A percentile compares a stretch with the other conserved stretches of the same genome.
phyloP scores from a whole-genome alignment of 1,284 basidiomycete species.

The Puccinia hordei region DNA sequence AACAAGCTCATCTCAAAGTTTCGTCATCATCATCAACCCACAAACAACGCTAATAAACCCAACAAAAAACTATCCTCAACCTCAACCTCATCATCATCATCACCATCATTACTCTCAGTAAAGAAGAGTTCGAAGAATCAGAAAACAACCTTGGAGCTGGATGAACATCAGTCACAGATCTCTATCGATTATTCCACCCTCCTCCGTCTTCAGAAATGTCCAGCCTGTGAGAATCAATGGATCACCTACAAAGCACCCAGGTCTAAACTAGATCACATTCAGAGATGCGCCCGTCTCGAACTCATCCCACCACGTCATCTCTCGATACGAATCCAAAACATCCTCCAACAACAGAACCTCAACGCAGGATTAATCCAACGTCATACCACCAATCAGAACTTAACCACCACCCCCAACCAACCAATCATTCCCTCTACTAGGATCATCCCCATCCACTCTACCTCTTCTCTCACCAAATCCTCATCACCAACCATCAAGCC shows the following conservation, averaged over 20 bases:
- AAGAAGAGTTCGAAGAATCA: too few species aligned
- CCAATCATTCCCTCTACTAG: too few species aligned
- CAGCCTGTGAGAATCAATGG: conserved; percentile 25
- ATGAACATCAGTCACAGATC: neutral
- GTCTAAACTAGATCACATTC: conserved; percentile 34
- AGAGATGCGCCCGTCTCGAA: conserved; percentile 9
- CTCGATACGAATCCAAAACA: neutral
- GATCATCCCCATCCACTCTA: too few species aligned
- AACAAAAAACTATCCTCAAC: too few species aligned
- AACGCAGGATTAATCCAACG: conserved; percentile 10
- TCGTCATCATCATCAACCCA: too few species aligned
- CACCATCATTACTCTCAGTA: neutral
- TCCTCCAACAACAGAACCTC: neutral
- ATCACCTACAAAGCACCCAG: conserved; percentile 41
- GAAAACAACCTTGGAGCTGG: neutral
- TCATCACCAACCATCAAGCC: too few species aligned
- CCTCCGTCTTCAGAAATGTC: conserved; percentile 27
- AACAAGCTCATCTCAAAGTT: neutral
- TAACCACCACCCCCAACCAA: neutral
- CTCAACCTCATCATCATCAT: neutral
- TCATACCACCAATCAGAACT: conserved; percentile 1
- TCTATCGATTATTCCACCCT: conserved; percentile 27
- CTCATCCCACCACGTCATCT: conserved; percentile 15
- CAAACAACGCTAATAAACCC: too few species aligned
- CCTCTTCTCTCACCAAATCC: too few species aligned